Base-by-base conservation (phyloP, 106 monocot species). In the Posidonia australis region DNA sequence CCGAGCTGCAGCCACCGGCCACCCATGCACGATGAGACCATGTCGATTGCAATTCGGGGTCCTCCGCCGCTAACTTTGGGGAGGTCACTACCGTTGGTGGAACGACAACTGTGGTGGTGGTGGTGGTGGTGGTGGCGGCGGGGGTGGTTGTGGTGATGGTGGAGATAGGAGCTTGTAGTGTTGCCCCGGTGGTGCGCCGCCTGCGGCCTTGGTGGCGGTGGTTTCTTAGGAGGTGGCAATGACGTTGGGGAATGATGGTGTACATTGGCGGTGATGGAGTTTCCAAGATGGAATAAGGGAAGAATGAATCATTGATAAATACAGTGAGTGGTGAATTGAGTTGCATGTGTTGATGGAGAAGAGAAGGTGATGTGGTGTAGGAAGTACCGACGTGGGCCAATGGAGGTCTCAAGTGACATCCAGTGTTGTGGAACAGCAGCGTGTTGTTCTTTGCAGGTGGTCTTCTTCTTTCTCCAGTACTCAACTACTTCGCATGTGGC, bases 1-100 rank as follows among this genome's bases (percentile, higher is more conserved):
- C 31, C 3, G 74, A 60, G 5, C 48, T 25, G 43, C 24, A 61
- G 11, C 74, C 74, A 13, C 67, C 61, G 13, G 61, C 51, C 27
- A 75, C 61, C 67, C 67, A 75, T 10, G 51, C 74, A 5, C 74
- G 74, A 46, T 75, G 74, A 0, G 32, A 6, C 74, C 74, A 75
- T 11, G 67, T 75, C 13, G 74, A 75, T 5, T 52, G 59, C 17
- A 75, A 59, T 32, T 48, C 26, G 5, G 51, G 25, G 52, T 66
- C 59, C 12, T 31, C 31, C 6, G 46, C 57, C 24, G 28, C 13
- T 9, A 61, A 54, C 21, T 60, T 70, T 17, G 49, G 52, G 31
- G n/a, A n/a, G n/a, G n/a, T n/a, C n/a, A n/a, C n/a, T n/a, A n/a
- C n/a, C n/a, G n/a, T n/a, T n/a, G 67, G 24, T 10, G 30, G 14